Evolutionary conservation across 2,329 filamentous ascomycete genomes (phyloP), one percentile per base, ranked within the genome.

Genomic region (Colletotrichum tabaci): DNA sequence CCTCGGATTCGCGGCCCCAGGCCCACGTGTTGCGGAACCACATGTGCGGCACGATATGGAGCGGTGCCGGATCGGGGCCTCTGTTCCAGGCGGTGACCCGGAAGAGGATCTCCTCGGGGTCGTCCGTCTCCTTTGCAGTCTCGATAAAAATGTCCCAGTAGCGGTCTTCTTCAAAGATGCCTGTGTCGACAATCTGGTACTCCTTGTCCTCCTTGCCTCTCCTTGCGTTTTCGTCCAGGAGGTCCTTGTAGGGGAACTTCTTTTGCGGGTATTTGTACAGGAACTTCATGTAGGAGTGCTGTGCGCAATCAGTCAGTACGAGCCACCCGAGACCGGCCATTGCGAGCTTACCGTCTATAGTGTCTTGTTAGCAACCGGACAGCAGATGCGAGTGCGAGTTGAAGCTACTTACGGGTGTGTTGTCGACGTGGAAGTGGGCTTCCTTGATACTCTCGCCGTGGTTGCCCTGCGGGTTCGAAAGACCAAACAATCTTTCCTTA

Each of bases 141-240:
- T 98, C 96, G 74, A 98, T 98, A 80, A 95, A 93, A 76, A 98
- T 98, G 80, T 98, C 96, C 93, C 95, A 98, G 84, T 98, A 98
- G 74, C 92, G 87, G 83, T 97, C 89, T 60, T 98, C 94, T 60
- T 96, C 90, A 79, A 98, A 98, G 62, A 92, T 87, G 52, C 93
- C 94, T 0, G 95, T 98, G 80, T 98, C 96, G 66, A 95, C 87
- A 66, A 98, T 90, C 81, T 98, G 96, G 83, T 98, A 98, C 80
- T 98, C 96, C 58, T 89, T 89, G 74, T 98, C 95, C 76, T 91
- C 81, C 81, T 92, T 94, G 67, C 88, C 88, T 74, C 95, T 90
- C 75, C 87, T 89, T 53, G 91, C 95, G 79, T 98, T 98, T 79
- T 97, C 94, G 74, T 94, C 86, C 75, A 97, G 85, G 57, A 98